phyloP scores from a whole-genome alignment of 495 filamentous ascomycete species.

The Thozetella sp. region DNA sequence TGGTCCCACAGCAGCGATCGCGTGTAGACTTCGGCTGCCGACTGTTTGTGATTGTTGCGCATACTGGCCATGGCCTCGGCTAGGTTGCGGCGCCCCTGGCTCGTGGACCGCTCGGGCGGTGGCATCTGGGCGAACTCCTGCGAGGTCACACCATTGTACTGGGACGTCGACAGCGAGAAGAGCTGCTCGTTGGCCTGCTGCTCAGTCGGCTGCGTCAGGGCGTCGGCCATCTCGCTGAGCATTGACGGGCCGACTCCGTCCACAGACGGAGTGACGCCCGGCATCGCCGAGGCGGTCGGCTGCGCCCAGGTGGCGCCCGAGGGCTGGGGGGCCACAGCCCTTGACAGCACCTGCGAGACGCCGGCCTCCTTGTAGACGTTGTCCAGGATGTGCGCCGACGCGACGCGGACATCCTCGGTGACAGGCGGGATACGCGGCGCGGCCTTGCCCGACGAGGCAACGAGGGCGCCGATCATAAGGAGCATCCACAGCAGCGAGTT shows the following conservation, averaged over 20 bases:
- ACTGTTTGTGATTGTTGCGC: conserved; percentile 65
- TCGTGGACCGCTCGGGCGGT: conserved; percentile 44
- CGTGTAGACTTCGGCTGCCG: conserved; percentile 86
- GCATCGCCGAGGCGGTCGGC: conserved; percentile 36
- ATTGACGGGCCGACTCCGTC: conserved; percentile 61
- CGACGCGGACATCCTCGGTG: conserved; percentile 90
- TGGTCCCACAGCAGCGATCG: conserved; percentile 92
- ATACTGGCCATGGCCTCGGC: conserved; percentile 83
- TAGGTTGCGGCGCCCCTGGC: conserved; percentile 68
- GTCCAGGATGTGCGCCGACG: conserved; percentile 86
- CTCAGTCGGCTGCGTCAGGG: conserved; percentile 73
- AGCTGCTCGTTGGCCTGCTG: conserved; percentile 89
- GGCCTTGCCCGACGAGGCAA: conserved; percentile 76
- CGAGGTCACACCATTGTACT: conserved; percentile 85
- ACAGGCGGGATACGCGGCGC: conserved; percentile 77
- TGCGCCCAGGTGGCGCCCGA: conserved; percentile 52
- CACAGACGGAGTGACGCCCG: conserved; percentile 53
- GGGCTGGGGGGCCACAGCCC: conserved; percentile 49
- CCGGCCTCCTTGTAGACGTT: conserved; percentile 84
- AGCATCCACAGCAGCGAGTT: conserved; percentile 76
- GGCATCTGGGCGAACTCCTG: conserved; percentile 62
- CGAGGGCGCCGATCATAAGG: conserved; percentile 94
- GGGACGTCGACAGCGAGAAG: conserved; percentile 80
- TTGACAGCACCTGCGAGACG: conserved; percentile 48
- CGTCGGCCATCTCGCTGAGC: conserved; percentile 74